phyloP scores from a whole-genome alignment of 768 basidiomycete species.

The Leucogyrophana mollusca region DNA sequence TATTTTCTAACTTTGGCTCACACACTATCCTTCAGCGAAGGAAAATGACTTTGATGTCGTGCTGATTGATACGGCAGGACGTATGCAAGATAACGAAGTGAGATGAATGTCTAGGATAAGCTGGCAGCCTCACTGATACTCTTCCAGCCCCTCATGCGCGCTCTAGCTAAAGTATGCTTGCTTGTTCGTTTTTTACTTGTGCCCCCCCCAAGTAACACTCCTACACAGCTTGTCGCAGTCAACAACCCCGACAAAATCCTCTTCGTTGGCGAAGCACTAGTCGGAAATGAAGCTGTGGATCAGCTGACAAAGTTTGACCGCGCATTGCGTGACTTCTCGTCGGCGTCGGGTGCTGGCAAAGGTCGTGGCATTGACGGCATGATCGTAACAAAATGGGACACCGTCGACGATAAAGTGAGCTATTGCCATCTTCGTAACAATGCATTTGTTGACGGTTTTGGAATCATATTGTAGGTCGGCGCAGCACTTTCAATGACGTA shows the following conservation, averaged over 20 bases:
- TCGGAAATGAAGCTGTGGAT: conserved; percentile 98
- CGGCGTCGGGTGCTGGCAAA: conserved; percentile 54
- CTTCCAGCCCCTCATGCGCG: conserved; percentile 88
- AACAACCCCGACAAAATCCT: conserved; percentile 97
- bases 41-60: conserved; percentile 96
- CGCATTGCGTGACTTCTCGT: conserved; percentile 88
- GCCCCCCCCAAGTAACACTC: conserved; percentile 1
- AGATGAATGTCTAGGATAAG: conserved; percentile 9
- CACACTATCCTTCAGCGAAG: conserved; percentile 51
- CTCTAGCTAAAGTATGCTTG: conserved; percentile 80
- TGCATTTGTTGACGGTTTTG: background rate
- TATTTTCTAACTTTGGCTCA: conserved; percentile 2
- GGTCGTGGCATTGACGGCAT: conserved; percentile 97
- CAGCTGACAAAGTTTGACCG: conserved; percentile 97
- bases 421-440: background rate
- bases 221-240: conserved; percentile 74
- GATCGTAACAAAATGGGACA: conserved; percentile 99
- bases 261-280: conserved; percentile 97
- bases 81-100: conserved; percentile 99
- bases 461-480: conserved; percentile 67
- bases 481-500: conserved; percentile 99
- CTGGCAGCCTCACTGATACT: conserved; percentile 7
- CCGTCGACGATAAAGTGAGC: conserved; percentile 91
- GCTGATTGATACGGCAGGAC: conserved; percentile 94
- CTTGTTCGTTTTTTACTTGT: background rate